A percentile compares a stretch with the other conserved stretches of the same genome.
Conservation (phyloP, 495 filamentous ascomycete species). For the Aspergillus diversus region DNA sequence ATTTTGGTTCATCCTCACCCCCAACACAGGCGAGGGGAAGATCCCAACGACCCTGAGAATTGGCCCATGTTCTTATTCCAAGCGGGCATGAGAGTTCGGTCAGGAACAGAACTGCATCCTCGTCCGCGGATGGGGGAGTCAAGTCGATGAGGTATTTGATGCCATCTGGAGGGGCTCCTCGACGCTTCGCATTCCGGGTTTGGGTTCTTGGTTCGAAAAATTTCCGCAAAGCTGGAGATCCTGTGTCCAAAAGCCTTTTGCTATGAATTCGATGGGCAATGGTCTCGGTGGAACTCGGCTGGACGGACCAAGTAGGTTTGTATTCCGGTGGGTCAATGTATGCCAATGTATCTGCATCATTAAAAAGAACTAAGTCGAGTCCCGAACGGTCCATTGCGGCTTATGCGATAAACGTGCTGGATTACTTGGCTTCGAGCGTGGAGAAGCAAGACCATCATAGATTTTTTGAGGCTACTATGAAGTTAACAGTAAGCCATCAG, state of each 20-base stretch:
- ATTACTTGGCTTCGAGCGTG: not conserved
- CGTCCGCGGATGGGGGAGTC: slow-evolving; percentile 60
- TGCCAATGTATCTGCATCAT: slow-evolving; percentile 56
- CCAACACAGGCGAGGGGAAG: slow-evolving; percentile 45
- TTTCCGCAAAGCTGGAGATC: slow-evolving; percentile 52
- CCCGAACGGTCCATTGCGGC: slow-evolving; percentile 4
- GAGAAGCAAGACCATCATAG: too few species aligned
- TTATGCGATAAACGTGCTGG: not conserved
- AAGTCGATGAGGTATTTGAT: slow-evolving; percentile 65
- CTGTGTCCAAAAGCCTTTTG: slow-evolving; percentile 46
- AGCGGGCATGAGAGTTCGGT: slow-evolving; percentile 61
- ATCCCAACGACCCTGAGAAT: slow-evolving; percentile 45
- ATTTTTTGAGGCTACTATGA: too few species aligned
- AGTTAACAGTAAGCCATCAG: too few species aligned
- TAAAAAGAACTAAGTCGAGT: slow-evolving; percentile 31
- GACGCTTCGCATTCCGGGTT: slow-evolving; percentile 32
- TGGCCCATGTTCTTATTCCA: slow-evolving; percentile 50
- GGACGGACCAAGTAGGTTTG: slow-evolving; percentile 28
- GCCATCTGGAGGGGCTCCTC: slow-evolving; percentile 38
- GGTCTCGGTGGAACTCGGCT: slow-evolving; percentile 16
- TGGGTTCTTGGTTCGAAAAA: slow-evolving; percentile 47
- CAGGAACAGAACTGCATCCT: slow-evolving; percentile 60
- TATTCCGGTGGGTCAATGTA: slow-evolving; percentile 52
- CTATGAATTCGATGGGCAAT: slow-evolving; percentile 50
- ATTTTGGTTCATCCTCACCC: slow-evolving; percentile 37